Evolutionary conservation across 495 filamentous ascomycete genomes (phyloP).

Genomic region (Penicillium paxilli): DNA sequence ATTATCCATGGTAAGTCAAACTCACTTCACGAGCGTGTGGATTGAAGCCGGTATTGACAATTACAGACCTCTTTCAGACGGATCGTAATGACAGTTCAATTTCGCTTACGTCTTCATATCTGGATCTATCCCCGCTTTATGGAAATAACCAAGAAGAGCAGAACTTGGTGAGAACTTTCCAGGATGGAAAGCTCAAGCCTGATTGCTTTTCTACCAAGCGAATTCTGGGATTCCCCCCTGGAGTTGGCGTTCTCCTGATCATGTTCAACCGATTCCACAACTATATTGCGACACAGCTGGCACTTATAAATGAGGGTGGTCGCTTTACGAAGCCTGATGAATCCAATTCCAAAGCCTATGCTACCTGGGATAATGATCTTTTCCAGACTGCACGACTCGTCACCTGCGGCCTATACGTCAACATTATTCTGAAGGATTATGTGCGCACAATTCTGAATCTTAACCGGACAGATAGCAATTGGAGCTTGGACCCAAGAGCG

Average conservation of each 20-base stretch:
- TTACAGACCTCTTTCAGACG: constrained; percentile 60
- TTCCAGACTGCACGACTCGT: constrained; percentile 75
- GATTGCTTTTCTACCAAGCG: constrained; percentile 80
- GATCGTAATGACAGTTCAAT: constrained; percentile 55
- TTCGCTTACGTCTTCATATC: constrained; percentile 77
- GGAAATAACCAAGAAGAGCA: constrained; percentile 79
- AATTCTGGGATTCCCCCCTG: constrained; percentile 78
- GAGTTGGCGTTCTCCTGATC: constrained; percentile 75
- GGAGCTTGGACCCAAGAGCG: constrained; percentile 74
- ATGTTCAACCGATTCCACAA: constrained; percentile 79
- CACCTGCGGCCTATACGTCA: constrained; percentile 76
- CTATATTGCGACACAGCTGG: constrained; percentile 61
- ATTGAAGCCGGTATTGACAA: too few species aligned
- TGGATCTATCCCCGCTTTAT: constrained; percentile 84
- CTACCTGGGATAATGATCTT: constrained; percentile 71
- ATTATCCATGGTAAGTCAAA: constrained; percentile 82
- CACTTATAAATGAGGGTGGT: constrained; percentile 58
- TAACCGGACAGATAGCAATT: constrained; percentile 67
- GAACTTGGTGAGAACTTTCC: constrained; percentile 71
- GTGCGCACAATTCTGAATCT: constrained; percentile 78
- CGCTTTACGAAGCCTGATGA: constrained; percentile 55
- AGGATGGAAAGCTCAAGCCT: constrained; percentile 80
- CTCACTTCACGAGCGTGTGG: too few species aligned
- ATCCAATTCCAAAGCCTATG: constrained; percentile 49
- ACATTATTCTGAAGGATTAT: constrained; percentile 77